Evolutionary conservation across 2,329 filamentous ascomycete genomes (phyloP), one percentile per base, ranked within the genome.

Genomic region (Arthrobotrys sinensis): DNA sequence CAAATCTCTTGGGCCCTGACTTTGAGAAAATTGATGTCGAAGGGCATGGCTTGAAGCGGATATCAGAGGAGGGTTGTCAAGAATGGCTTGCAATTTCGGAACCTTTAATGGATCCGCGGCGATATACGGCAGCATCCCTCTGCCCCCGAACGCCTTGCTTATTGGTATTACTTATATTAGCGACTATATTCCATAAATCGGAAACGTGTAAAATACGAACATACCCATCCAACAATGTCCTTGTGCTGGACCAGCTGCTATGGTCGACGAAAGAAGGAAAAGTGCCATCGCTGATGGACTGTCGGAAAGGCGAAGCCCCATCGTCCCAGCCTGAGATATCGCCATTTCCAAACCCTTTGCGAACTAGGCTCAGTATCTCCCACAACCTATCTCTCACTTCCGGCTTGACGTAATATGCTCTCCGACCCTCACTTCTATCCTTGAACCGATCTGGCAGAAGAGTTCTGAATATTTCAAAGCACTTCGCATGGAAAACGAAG

Each of bases 301-400:
- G 67, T 32, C 67, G 67, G 28, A 71, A 78, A 8, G 75, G 75
- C 14, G 75, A 78, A 1, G 67, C 71, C 11, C 75, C 75, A 36
- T 78, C 75, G 28, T 78, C 75, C 75, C 75, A 78, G 24, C 75
- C 67, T 32, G 75, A 72, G 19, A 78, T 78, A 64, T 78, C 75
- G 5, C 60, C 67, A 16, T 68, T 78, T 3, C 63, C 67, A 50
- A 78, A 78, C 21, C 75, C 67, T 19, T 72, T 72, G 28, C 75
- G 75, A 45, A 71, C 67, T 36, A 72, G 19, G 19, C 75, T 72
- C 38, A 78, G 46, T 43, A 78, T 78, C 36, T 78, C 75, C 75
- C 75, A 78, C 16, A 78, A 32, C 52, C 75, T 62, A 34, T 78
- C 75, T 63, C 60, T 60, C 21, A 78, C 67, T 43, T 78, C 75